phyloP scores from a whole-genome alignment of 2,329 filamentous ascomycete species.

The Emmonsia crescens region DNA sequence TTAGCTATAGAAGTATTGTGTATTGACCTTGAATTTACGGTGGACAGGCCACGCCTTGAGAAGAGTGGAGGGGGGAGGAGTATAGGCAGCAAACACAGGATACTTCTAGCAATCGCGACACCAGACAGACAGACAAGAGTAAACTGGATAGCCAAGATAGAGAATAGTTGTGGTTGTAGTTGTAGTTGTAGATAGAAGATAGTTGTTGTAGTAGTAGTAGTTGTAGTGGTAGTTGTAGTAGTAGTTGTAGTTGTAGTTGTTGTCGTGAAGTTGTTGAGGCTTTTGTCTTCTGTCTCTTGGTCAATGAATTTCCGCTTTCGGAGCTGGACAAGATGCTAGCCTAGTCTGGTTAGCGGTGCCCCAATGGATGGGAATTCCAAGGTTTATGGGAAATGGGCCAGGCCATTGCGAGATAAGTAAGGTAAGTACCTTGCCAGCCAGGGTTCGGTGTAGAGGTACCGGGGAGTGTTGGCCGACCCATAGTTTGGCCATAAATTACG shows the following conservation, averaged over 20 bases:
- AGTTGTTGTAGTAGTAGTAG: constrained; percentile 6
- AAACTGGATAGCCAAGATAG: constrained; percentile 9
- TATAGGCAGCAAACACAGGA: neutral
- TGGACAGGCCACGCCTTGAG: neutral
- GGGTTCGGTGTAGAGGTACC: neutral
- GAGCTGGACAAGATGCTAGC: constrained; percentile 1
- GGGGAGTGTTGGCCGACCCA: neutral
- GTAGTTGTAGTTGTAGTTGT: neutral
- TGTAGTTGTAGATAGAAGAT: neutral
- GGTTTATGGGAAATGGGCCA: neutral
- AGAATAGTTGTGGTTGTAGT: constrained; percentile 4
- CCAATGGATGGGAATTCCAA: constrained; percentile 10
- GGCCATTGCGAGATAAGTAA: no score
- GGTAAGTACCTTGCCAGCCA: neutral
- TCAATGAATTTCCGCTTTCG: neutral
- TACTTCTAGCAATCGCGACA: neutral
- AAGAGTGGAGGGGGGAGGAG: neutral
- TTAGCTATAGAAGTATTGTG: neutral
- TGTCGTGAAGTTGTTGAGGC: neutral
- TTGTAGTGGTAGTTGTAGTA: neutral
- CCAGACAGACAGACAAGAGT: constrained; percentile 8
- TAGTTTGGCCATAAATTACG: no score
- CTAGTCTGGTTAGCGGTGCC: constrained; percentile 11
- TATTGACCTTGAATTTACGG: neutral
- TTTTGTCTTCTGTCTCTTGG: neutral